Base-by-base conservation (phyloP, 2,329 filamentous ascomycete species). In the Clonostachys rosea region DNA sequence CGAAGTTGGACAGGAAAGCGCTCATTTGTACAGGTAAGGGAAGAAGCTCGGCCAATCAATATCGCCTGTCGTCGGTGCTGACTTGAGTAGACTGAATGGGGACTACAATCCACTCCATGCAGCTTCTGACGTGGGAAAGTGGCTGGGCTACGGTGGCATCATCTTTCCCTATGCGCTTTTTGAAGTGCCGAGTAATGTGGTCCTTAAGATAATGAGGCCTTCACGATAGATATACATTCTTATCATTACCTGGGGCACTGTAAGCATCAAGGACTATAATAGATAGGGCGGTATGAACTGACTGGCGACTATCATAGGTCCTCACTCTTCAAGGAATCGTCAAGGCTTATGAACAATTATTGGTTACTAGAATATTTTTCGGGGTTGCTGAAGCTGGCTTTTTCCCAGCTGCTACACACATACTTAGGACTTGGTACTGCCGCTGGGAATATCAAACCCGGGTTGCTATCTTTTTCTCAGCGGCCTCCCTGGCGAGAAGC, bases 41-140 rank as follows among this genome's bases (percentile, higher is more conserved):
- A 8, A 39, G 7, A 30, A 30, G 9, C 9, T 10, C 4, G 24
- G 24, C 24, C 16, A 9, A 34, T 16, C 9, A 16, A 40, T 24
- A 14, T n/a, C 17, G 18, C 17, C n/a, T 33, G 39, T 43, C 9
- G 6, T 34, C 24, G n/a, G 9, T 30, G 3, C 24, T 30, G 24
- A 30, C 24, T 10, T 10, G 12, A n/a, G 14, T 18, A 51, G 86
- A 52, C 75, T 92, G 37, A 92, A 92, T 55, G 88, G 88, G 53
- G 89, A 92, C 68, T 92, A 92, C 67, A 92, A 92, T 68, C 89
- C 88, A 20, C 79, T 92, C 34, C 88, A 92, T 63, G 87, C 87
- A 4, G 85, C 84, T 30, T 87, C 87, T 6, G 86, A 87, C 64
- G 86, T 87, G 0, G 87, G 87, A 49, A 69, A 79, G 66, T 82